Evolutionary conservation across 192 early-diverging fungal species (phyloP).

Genomic region (Chytriomyces sp.): DNA sequence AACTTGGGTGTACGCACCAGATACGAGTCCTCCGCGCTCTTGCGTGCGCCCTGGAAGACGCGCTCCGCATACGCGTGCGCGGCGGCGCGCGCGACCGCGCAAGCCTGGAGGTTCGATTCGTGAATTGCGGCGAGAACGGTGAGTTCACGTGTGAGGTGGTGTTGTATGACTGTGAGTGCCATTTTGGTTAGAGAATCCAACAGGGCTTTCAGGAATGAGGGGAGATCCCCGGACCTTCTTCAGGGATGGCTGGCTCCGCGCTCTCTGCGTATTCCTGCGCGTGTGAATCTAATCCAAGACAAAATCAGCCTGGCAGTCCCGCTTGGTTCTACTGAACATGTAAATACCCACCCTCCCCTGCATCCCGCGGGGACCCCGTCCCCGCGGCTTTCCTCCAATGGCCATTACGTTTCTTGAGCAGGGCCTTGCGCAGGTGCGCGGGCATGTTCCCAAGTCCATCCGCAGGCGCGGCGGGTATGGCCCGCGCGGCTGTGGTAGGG

Average conservation of each 20-base stretch:
- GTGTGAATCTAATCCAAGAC: background rate
- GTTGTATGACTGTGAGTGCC: background rate
- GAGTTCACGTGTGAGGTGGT: no score
- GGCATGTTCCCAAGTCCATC: conserved; percentile 1
- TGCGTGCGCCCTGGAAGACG: conserved; percentile 2
- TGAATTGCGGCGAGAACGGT: background rate
- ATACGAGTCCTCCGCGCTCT: conserved; percentile 10
- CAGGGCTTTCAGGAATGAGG: background rate
- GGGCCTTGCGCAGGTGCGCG: conserved; percentile 3
- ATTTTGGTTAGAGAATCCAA: background rate
- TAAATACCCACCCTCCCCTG: background rate
- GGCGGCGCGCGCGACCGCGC: background rate
- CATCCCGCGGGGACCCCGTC: background rate
- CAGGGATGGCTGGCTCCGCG: background rate
- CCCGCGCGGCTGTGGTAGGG: background rate
- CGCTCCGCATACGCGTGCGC: background rate
- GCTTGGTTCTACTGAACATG: background rate
- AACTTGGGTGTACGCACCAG: background rate
- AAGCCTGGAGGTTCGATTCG: background rate
- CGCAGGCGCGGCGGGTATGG: background rate
- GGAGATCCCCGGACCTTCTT: background rate
- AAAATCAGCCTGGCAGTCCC: background rate
- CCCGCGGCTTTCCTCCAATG: background rate
- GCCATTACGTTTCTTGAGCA: background rate
- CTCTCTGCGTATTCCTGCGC: background rate